These are phyloP conservation scores for Zoysia matrella DNA, from an alignment of 202 grass and related monocot genomes.

Conservation along the genomic window DNA sequence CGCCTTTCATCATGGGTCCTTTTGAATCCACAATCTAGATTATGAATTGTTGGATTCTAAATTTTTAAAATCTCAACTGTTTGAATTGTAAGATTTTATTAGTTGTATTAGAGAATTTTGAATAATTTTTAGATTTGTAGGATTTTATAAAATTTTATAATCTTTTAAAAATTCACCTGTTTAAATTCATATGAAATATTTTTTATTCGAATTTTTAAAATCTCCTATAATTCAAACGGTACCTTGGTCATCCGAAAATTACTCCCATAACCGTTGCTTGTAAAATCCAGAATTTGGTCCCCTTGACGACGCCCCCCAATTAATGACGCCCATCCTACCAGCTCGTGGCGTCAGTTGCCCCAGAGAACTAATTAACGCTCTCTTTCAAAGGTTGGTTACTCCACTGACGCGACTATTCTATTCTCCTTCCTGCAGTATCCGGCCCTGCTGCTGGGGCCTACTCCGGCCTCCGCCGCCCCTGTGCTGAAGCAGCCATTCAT, in stretches of 20 bases:
- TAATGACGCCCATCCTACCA: conserved; percentile 20
- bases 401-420: conserved; percentile 12
- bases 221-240: not conserved
- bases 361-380: not conserved
- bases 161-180: too few species aligned
- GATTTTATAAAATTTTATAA: too few species aligned
- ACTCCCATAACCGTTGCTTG: not conserved
- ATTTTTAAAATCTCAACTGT: too few species aligned
- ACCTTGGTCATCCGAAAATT: not conserved
- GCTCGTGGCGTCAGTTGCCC: conserved; percentile 22
- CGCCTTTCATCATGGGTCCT: too few species aligned
- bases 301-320: conserved; percentile 11
- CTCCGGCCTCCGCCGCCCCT: conserved; percentile 19
- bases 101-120: too few species aligned
- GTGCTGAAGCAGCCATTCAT: conserved; percentile 42
- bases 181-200: too few species aligned
- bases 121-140: too few species aligned
- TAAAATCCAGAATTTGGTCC: not conserved
- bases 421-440: not conserved
- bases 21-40: too few species aligned
- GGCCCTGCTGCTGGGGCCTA: conserved; percentile 26
- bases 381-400: conserved; percentile 4
- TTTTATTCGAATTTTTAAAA: not conserved
- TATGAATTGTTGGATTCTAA: too few species aligned
- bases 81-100: too few species aligned